Base-by-base conservation (phyloP, 1,284 basidiomycete species). In the Lentinula novae-zelandiae region DNA sequence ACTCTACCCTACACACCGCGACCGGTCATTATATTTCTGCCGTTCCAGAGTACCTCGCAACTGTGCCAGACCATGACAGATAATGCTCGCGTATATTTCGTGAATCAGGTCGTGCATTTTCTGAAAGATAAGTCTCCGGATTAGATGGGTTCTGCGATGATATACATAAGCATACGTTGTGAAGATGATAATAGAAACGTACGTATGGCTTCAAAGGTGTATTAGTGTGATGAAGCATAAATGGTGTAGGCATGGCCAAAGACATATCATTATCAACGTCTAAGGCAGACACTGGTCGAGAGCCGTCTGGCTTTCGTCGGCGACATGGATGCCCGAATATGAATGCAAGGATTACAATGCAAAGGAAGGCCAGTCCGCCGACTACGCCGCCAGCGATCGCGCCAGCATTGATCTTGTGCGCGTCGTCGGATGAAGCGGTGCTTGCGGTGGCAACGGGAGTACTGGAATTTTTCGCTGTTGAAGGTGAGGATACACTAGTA, bases 341-440 rank as follows among this genome's bases (percentile, higher is more conserved):
- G 22, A 46, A 27, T 4, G 42, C n/a, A 15, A 44, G 9, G n/a
- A 27, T 20, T 3, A 51, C 5, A 15, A 53, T 17, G 22, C 22
- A 27, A 12, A 58, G 2, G 50, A 39, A 27, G 17, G 50, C 57
- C 12, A 58, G 36, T 42, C 49, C 57, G 7, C 57, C 50, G 40
- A 58, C 57, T 33, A 58, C 57, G 6, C 57, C 49, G 13, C 57
- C 57, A 7, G 57, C 57, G 13, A 58, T 58, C 0, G 57, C 57
- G 1, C 49, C 38, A 31, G 22, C 36, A 15, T 51, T 39, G 31
- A 53, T n/a, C 15, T 51, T 40, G 27, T 40, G n/a, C 48, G 12
- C 12, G 22, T 34, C 34, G 20, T 38, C 8, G 27, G 51, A 53
- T 6, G 51, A 17, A 22, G 34, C 31, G 17, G 34, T 36, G 31